Evolutionary conservation across 1,284 basidiomycete genomes (phyloP).

Genomic region (Dichomitus squalens): DNA sequence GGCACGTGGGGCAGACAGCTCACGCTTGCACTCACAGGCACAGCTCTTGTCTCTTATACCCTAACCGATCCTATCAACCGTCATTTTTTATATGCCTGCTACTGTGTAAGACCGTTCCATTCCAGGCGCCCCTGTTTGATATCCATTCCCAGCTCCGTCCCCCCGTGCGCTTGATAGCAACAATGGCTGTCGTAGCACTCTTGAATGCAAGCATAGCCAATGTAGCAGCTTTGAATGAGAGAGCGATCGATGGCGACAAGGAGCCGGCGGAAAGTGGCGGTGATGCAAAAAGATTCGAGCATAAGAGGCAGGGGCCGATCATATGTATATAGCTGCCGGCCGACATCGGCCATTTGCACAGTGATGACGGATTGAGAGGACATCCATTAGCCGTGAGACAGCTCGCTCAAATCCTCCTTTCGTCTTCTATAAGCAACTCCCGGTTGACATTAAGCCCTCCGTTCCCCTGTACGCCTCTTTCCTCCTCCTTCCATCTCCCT

Average conservation of each 20-base stretch:
- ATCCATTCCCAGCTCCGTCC: constrained; percentile 12
- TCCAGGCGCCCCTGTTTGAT: constrained; percentile 8
- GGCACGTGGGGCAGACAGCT: constrained; percentile 18
- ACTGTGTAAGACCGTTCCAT: constrained; percentile 1
- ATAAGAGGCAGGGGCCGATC: constrained; percentile 22
- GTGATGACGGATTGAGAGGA: constrained; percentile 31
- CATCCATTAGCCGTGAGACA: constrained; percentile 37
- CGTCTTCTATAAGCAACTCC: constrained; percentile 35
- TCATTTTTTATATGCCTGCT: constrained; percentile 10
- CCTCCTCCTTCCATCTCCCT: constrained; percentile 24
- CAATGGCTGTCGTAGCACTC: background rate
- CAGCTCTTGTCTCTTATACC: constrained; percentile 25
- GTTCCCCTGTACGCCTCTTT: constrained; percentile 29
- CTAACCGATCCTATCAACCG: constrained; percentile 24
- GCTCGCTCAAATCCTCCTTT: constrained; percentile 34
- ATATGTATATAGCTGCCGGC: constrained; percentile 24
- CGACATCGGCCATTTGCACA: constrained; percentile 32
- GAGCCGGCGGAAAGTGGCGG: constrained; percentile 14
- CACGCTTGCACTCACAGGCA: constrained; percentile 35
- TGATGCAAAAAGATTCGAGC: constrained; percentile 20
- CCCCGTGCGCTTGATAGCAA: background rate
- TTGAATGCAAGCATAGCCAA: background rate
- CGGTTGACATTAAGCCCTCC: constrained; percentile 27
- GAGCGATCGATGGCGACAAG: constrained; percentile 1
- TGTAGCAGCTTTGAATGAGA: background rate